Base-by-base conservation (phyloP, 305 asterid species). In the Rubia peregrina region DNA sequence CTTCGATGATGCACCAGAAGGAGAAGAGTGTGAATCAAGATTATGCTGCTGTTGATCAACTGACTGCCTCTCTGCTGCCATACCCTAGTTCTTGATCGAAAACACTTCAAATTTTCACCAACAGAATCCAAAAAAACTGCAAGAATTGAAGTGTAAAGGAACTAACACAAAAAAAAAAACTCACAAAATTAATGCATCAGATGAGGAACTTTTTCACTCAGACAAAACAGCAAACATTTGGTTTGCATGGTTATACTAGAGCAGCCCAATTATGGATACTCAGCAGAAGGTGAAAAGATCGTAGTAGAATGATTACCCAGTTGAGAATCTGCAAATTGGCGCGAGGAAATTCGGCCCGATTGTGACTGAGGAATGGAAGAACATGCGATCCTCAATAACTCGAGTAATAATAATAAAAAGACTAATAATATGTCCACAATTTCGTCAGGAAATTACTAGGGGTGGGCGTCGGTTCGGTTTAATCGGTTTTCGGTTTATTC, bases 51-150 rank as follows among this genome's bases (percentile, higher is more conserved):
- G 92, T 68, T 85, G 81, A 71, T 90, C 96, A 74, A 73, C 70
- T 62, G 74, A 73, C 42, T 85, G 91, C 70, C 89, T 83, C 73
- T 92, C 96, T 38, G 88, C 88, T 97, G 90, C 88, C 60, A 42
- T 38, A 48, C 16, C 57, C 55, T 48, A 33, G 36, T 56, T 2
- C 44, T 3, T 13, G 53, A 14, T 13, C 16, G 51, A 5, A 1
- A 1, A 1, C 3, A 1, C 3, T 30, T 30, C 9, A 21, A 21
- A 19, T 26, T 51, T 21, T 8, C 21, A 51, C n/a, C 10, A 60
- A 26, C 30, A 8, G 17, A 46, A 46, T 63, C 9, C 33, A 16
- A 9, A 24, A 44, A 57, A 30, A 22, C 64, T 9, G 38, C 64
- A 22, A 26, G 0, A 9, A 2, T 59, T 59, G 0, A 24, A 59